phyloP scores from a whole-genome alignment of 495 filamentous ascomycete species.

The Penicillium egyptiacum region DNA sequence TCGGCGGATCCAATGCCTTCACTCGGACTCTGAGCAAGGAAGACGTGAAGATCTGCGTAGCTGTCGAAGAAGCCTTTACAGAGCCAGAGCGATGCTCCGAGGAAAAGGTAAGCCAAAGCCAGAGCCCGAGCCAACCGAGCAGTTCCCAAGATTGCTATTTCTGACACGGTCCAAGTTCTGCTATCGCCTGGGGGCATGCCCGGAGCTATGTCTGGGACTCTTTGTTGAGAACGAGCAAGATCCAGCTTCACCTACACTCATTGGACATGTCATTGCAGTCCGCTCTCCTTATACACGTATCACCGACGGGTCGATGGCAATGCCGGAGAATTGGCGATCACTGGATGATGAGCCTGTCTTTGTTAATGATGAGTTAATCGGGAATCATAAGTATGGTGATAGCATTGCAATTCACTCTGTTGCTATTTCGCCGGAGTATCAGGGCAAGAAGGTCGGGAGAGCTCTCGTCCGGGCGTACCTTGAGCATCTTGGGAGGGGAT shows the following conservation, averaged over 20 bases:
- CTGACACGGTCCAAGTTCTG: slow-evolving; percentile 15
- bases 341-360: slow-evolving; percentile 4
- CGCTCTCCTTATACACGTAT: slow-evolving; percentile 9
- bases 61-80: slow-evolving; percentile 23
- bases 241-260: slow-evolving; percentile 8
- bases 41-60: slow-evolving; percentile 27
- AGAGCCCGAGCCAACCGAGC: background rate
- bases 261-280: slow-evolving; percentile 26
- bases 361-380: slow-evolving; percentile 16
- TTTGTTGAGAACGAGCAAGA: slow-evolving; percentile 16
- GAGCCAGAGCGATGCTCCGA: slow-evolving; percentile 28
- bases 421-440: slow-evolving; percentile 24
- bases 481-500: slow-evolving; percentile 14
- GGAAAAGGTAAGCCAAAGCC: slow-evolving; percentile 19
- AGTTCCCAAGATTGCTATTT: background rate
- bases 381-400: slow-evolving; percentile 23
- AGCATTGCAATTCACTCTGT: slow-evolving; percentile 30
- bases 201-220: slow-evolving; percentile 24
- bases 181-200: slow-evolving; percentile 23
- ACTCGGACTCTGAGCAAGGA: slow-evolving; percentile 15
- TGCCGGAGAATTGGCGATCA: slow-evolving; percentile 24
- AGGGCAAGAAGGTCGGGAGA: slow-evolving; percentile 25
- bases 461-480: slow-evolving; percentile 24
- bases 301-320: slow-evolving; percentile 26
- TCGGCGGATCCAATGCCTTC: slow-evolving; percentile 7